Evolutionary conservation across 164 flowering plant genomes (phyloP), one percentile per base, ranked within the genome.

Genomic region (Liquidambar formosana): DNA sequence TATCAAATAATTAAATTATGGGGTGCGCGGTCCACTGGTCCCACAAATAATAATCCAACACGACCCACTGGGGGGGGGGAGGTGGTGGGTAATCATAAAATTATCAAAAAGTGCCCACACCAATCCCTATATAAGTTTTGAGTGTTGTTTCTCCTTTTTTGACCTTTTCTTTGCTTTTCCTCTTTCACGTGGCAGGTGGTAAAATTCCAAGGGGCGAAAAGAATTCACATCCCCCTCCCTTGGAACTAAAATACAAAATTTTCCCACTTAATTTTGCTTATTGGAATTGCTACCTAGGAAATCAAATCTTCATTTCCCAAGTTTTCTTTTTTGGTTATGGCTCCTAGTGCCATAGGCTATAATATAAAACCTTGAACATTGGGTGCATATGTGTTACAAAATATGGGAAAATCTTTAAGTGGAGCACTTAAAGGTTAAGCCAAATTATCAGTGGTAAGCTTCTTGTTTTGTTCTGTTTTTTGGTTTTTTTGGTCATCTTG

Each of bases 101-200:
- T 68, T 59, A 68, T 54, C 70, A 23, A 67, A 21, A 67, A 67
- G 60, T 57, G 52, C 52, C 48, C 70, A 57, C 62, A 56, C 63
- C 67, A 12, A 27, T 58, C 53, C 56, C 47, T 22, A 26, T 67
- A 54, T 46, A 14, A 27, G n/a, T 47, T 27, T 21, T 27, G 57
- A 43, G 41, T 33, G 41, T 19, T 22, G 48, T 66, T 41, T 45
- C 38, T 12, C 43, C 33, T 54, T 66, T n/a, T 65, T 65, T 65
- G 28, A 61, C 64, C 46, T 51, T 65, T 49, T 19, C 43, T 52
- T 49, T 51, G 23, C n/a, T 64, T 51, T 43, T 43, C 49, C 18
- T 28, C 5, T 13, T 27, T 48, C 57, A 48, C 56, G 57, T 64
- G 46, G 57, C 27, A 49, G 49, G 57, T 48, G 53, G 8, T 54